Percentiles rank a stretch among this genome's conserved stretches.
Conservation (phyloP, 192 early-diverging fungal species). For the Backusella morwellensis region DNA sequence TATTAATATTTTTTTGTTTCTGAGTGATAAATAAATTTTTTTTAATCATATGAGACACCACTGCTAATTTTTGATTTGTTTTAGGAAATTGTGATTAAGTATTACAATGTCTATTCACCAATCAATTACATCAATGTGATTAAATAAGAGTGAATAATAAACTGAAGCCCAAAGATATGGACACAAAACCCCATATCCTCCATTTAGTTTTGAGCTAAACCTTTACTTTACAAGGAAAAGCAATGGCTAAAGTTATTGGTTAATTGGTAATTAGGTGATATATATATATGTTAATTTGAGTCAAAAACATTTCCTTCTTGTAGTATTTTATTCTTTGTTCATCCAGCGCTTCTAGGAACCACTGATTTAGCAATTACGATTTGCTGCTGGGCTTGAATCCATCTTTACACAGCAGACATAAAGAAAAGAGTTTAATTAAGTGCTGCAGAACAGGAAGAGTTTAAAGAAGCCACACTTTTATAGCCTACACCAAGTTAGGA, state of each 20-base stretch:
- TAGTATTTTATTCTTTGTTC: not conserved
- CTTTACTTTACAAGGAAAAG: not conserved
- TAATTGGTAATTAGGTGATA: not conserved
- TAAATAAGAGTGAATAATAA: not conserved
- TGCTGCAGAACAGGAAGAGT: not conserved
- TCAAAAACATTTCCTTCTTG: not conserved
- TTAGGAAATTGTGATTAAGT: constrained; percentile 6
- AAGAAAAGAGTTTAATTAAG: not conserved
- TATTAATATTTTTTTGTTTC: no score
- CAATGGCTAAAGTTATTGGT: not conserved
- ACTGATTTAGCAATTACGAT: not conserved
- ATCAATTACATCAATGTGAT: constrained; percentile 6
- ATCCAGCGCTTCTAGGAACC: not conserved
- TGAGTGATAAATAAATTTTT: not conserved
- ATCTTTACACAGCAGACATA: not conserved
- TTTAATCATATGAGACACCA: not conserved
- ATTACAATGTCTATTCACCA: not conserved
- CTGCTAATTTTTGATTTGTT: not conserved
- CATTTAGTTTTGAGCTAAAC: not conserved
- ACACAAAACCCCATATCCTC: not conserved
- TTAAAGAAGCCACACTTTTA: not conserved
- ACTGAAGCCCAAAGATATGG: not conserved
- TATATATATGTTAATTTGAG: not conserved
- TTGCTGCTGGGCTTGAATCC: not conserved
- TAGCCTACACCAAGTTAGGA: not conserved